Conservation (phyloP, 345 rosid genomes). For the Streptanthus diversifolius region DNA sequence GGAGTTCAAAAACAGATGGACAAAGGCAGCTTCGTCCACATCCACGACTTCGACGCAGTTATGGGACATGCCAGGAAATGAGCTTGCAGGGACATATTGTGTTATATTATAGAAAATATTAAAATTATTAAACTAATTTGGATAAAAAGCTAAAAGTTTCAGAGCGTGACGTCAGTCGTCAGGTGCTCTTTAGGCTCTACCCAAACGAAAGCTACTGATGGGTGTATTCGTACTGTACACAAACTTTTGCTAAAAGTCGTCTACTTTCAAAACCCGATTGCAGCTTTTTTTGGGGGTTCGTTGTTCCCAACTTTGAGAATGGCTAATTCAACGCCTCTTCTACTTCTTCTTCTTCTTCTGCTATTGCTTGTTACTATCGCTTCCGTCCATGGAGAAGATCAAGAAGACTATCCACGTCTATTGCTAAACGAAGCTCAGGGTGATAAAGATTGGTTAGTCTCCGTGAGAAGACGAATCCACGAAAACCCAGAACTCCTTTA, state of each 20-base stretch:
- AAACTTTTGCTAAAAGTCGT: neutral
- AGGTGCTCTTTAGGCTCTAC: neutral
- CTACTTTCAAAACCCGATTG: neutral
- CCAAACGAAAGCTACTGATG: neutral
- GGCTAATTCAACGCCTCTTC: neutral
- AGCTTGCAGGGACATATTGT: too few species aligned
- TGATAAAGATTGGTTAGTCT: slow-evolving; percentile 59
- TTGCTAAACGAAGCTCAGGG: slow-evolving; percentile 42
- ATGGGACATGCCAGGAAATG: too few species aligned
- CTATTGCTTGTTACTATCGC: neutral
- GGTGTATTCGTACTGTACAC: neutral
- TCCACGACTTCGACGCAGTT: too few species aligned
- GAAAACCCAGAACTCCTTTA: slow-evolving; percentile 78
- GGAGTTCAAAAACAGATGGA: too few species aligned
- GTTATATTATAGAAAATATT: too few species aligned
- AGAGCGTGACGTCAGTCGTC: neutral
- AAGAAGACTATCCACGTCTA: slow-evolving; percentile 30
- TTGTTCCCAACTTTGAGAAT: neutral
- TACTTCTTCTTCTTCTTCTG: slow-evolving; percentile 20
- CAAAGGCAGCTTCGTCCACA: too few species aligned
- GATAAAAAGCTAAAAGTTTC: neutral
- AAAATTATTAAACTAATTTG: too few species aligned
- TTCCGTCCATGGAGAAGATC: slow-evolving; percentile 24
- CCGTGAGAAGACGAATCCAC: slow-evolving; percentile 70
- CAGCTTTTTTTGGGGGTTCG: neutral